phyloP scores from a whole-genome alignment of 2,329 filamentous ascomycete species.

The Scedosporium dehoogii region DNA sequence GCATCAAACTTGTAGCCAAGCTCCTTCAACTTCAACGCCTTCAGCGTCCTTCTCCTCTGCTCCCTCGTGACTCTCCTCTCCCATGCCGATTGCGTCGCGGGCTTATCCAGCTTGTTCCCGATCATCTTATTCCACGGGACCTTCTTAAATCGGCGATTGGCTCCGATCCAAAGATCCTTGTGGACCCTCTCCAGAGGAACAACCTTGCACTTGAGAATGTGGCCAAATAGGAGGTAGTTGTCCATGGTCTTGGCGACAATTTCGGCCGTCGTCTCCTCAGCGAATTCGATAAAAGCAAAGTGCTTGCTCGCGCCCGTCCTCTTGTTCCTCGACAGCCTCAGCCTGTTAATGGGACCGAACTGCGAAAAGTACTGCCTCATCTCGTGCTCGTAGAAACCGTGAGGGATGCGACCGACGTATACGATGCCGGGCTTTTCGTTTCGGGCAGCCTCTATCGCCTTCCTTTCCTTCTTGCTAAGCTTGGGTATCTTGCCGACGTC shows the following conservation, averaged over 20 bases:
- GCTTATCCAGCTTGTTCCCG: constrained; percentile 62
- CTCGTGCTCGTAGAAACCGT: constrained; percentile 93
- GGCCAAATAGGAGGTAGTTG: constrained; percentile 91
- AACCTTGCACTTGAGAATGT: constrained; percentile 80
- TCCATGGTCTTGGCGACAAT: constrained; percentile 95
- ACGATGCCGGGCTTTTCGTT: constrained; percentile 63
- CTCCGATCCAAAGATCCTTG: constrained; percentile 76
- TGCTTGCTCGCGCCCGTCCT: constrained; percentile 87
- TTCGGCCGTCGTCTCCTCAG: constrained; percentile 65
- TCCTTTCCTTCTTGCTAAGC: constrained; percentile 31
- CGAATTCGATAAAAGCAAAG: constrained; percentile 90
- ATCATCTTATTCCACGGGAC: constrained; percentile 84
- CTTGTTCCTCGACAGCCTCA: constrained; percentile 84
- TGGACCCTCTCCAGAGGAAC: constrained; percentile 71
- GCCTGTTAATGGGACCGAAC: constrained; percentile 70
- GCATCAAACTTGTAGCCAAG: constrained; percentile 77
- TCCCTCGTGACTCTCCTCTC: constrained; percentile 63
- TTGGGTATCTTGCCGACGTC: constrained; percentile 42
- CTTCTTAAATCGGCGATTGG: constrained; percentile 80
- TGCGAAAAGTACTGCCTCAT: constrained; percentile 91
- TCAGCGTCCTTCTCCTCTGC: constrained; percentile 56
- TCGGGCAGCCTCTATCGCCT: constrained; percentile 27
- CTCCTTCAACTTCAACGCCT: constrained; percentile 65
- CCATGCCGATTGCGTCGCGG: constrained; percentile 69
- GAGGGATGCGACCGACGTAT: constrained; percentile 83